These are phyloP conservation scores for Spergularia azorica DNA, from an alignment of 179 eudicot genomes.

Conservation along the genomic window DNA sequence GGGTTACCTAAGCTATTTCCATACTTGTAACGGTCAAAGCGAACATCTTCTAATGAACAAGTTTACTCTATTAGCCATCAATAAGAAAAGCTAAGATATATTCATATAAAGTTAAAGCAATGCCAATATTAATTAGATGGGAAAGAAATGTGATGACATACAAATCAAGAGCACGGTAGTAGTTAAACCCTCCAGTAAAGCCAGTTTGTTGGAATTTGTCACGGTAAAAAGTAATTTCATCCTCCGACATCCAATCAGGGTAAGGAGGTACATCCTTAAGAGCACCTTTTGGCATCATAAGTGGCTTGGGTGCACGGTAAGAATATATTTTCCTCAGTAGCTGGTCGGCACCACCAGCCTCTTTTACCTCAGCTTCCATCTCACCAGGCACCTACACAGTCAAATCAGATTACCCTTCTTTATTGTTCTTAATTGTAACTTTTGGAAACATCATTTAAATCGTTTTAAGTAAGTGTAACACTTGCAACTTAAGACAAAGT, in stretches of 20 bases:
- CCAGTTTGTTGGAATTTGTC: constrained; percentile 40
- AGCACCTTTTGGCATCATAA: constrained; percentile 43
- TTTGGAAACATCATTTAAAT: too few relatives aligned
- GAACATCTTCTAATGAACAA: too few relatives aligned
- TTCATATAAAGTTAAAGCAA: too few relatives aligned
- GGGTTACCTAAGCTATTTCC: too few relatives aligned
- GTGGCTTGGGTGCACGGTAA: constrained; percentile 28
- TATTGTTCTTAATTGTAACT: too few relatives aligned
- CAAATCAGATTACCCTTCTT: too few relatives aligned
- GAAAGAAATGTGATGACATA: constrained; percentile 28
- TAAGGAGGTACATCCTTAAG: constrained; percentile 31
- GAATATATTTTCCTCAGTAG: constrained; percentile 36
- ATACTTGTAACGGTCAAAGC: too few relatives aligned
- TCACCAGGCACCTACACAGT: constrained; percentile 33
- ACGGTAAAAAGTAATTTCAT: constrained; percentile 25
- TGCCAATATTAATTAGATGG: neutral
- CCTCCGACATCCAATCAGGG: constrained; percentile 37
- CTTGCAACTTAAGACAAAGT: too few relatives aligned
- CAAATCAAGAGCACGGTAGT: constrained; percentile 71
- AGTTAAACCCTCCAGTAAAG: constrained; percentile 82
- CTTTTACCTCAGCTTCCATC: constrained; percentile 43
- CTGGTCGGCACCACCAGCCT: constrained; percentile 37
- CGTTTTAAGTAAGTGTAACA: too few relatives aligned
- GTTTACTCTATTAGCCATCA: too few relatives aligned
- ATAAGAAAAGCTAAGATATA: too few relatives aligned